Conservation (phyloP, 148 eudicot species). For the Rhododendron ovatum region DNA sequence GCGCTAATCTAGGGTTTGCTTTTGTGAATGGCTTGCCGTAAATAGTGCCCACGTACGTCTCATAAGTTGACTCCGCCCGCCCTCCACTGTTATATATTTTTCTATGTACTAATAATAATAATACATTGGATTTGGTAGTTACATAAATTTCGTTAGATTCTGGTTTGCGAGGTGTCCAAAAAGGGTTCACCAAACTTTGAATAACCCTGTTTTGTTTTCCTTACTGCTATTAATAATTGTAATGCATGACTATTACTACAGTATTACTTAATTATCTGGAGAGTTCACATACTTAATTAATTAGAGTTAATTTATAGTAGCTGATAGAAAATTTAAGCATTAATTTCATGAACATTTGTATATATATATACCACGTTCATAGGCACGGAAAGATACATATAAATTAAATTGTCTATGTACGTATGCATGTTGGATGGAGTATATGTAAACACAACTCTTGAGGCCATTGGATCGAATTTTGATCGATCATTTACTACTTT, state of each 20-base stretch:
- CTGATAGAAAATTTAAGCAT: not conserved
- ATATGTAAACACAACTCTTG: not conserved
- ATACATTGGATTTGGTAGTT: conserved; percentile 8
- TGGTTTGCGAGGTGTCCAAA: conserved; percentile 22
- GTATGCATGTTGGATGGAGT: not conserved
- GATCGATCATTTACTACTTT: not conserved
- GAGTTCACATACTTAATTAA: not conserved
- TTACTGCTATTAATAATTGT: too few relatives aligned
- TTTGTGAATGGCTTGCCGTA: conserved; percentile 1
- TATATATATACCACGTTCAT: conserved; percentile 3
- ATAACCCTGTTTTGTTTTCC: not conserved
- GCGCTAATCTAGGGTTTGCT: conserved; percentile 8
- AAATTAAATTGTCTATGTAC: not conserved
- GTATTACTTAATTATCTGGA: not conserved
- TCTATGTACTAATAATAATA: not conserved
- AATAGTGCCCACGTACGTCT: conserved; percentile 13
- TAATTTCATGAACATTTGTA: not conserved
- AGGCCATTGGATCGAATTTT: not conserved
- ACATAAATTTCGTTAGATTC: conserved; percentile 15
- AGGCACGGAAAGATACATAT: not conserved
- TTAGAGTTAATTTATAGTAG: not conserved
- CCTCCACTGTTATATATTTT: not conserved
- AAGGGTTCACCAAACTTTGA: conserved; percentile 20
- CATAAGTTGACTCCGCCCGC: conserved; percentile 1
- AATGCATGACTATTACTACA: not conserved